A percentile compares a stretch with the other conserved stretches of the same genome.
Evolutionary conservation across 192 early-diverging fungal species (phyloP).

Genomic region (Linnemannia exigua): DNA sequence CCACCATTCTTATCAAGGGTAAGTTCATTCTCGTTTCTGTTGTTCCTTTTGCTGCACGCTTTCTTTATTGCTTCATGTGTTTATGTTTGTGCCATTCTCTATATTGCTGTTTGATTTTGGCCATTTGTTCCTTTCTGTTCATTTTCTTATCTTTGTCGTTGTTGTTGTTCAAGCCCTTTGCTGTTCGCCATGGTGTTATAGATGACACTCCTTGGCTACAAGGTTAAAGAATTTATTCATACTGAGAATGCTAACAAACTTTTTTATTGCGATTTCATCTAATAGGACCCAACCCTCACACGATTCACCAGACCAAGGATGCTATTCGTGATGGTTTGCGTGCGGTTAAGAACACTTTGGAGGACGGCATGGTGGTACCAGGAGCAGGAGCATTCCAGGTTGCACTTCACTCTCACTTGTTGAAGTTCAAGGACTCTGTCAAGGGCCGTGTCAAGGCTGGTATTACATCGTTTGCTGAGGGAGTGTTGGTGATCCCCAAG

Average conservation of each 20-base stretch:
- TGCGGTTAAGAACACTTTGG: conserved; percentile 98
- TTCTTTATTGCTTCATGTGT: conserved; percentile 8
- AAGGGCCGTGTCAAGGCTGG: conserved; percentile 97
- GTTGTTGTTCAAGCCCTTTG: neutral
- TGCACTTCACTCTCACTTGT: conserved; percentile 85
- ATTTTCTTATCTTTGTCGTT: neutral
- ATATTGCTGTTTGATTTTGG: neutral
- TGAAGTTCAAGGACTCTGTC: conserved; percentile 89
- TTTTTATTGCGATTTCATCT: neutral
- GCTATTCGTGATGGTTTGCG: conserved; percentile 98
- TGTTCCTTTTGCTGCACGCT: neutral
- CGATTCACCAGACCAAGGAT: conserved; percentile 95
- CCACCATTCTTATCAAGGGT: conserved; percentile 96
- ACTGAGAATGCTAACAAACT: neutral
- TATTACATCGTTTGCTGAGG: conserved; percentile 97
- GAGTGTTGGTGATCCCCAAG: conserved; percentile 97
- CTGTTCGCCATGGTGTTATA: too few relatives aligned
- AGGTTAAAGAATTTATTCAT: too few relatives aligned
- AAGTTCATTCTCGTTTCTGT: conserved; percentile 2
- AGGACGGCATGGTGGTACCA: conserved; percentile 91
- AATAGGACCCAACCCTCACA: conserved; percentile 90
- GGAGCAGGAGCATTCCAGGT: conserved; percentile 98
- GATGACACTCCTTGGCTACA: too few relatives aligned
- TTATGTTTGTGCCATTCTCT: neutral
- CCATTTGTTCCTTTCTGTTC: neutral